Conservation (phyloP, 202 grass and related monocot genomes). For the Panicum virgatum region DNA sequence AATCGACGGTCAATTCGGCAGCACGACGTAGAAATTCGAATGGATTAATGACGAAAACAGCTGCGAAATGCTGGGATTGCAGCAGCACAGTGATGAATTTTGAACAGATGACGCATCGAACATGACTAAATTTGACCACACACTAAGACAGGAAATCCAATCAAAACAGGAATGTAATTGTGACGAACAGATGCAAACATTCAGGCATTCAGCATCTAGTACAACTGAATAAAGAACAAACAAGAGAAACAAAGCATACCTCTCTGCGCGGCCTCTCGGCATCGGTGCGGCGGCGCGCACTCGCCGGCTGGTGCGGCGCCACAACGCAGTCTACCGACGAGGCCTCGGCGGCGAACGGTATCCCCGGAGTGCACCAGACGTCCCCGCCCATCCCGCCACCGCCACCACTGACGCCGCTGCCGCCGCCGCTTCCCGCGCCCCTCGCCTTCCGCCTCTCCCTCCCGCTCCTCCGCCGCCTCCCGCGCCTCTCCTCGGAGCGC, state of each 20-base stretch:
- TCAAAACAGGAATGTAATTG: neutral
- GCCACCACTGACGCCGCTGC: neutral
- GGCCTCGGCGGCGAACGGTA: slow-evolving; percentile 78
- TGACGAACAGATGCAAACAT: slow-evolving; percentile 1
- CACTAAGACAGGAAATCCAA: neutral
- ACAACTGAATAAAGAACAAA: neutral
- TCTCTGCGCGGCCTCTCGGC: slow-evolving; percentile 64
- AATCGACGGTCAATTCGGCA: neutral
- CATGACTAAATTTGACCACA: neutral
- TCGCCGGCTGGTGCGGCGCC: slow-evolving; percentile 41
- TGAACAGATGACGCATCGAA: neutral
- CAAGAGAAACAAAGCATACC: slow-evolving; percentile 37
- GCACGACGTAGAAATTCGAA: neutral
- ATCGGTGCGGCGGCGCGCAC: slow-evolving; percentile 29
- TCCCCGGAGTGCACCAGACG: slow-evolving; percentile 85
- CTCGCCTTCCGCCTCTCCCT: slow-evolving; percentile 53
- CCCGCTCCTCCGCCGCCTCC: slow-evolving; percentile 41
- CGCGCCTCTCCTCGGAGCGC: slow-evolving; percentile 52
- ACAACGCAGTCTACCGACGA: slow-evolving; percentile 89
- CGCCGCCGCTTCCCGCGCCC: slow-evolving; percentile 4
- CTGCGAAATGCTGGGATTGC: neutral
- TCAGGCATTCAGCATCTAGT: neutral
- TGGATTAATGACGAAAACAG: neutral
- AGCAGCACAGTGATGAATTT: neutral
- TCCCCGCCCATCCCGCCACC: slow-evolving; percentile 45